These are phyloP conservation scores for Citrus unshiu DNA, from an alignment of 345 rosid genomes.

Conservation along the genomic window DNA sequence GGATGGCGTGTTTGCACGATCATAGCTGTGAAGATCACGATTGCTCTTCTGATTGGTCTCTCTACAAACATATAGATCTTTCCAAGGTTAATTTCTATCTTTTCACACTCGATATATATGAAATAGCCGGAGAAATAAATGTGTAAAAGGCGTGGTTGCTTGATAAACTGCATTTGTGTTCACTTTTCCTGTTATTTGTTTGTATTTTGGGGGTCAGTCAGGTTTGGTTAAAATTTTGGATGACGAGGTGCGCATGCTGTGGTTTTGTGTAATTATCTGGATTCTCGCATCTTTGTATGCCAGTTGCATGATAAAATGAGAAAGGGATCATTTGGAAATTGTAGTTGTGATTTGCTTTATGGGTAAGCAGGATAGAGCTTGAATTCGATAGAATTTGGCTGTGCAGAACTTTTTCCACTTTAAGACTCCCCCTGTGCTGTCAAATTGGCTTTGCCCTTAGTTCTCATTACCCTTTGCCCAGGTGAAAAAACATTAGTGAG, in stretches of 20 bases:
- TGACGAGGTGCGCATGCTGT: neutral
- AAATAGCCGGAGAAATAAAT: too few relatives aligned
- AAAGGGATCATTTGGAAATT: neutral
- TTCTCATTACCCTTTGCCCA: neutral
- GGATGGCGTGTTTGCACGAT: conserved; percentile 87
- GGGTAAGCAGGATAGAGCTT: neutral
- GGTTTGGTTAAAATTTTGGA: neutral
- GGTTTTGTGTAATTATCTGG: neutral
- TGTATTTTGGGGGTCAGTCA: too few relatives aligned
- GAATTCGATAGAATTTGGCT: neutral
- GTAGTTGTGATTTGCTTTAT: neutral
- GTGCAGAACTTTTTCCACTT: neutral
- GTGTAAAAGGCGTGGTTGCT: too few relatives aligned
- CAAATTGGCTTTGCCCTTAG: neutral
- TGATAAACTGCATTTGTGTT: too few relatives aligned
- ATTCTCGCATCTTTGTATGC: neutral
- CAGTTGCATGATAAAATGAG: neutral
- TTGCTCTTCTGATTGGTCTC: conserved; percentile 94
- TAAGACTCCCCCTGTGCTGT: neutral
- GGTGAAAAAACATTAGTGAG: neutral
- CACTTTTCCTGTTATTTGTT: too few relatives aligned
- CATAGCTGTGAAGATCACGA: conserved; percentile 92
- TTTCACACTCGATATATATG: neutral
- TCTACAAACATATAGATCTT: conserved; percentile 88
- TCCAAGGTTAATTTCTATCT: conserved; percentile 47